Base-by-base conservation (phyloP, 192 early-diverging fungal genomes). In the Chytriomyces hyalinus region DNA sequence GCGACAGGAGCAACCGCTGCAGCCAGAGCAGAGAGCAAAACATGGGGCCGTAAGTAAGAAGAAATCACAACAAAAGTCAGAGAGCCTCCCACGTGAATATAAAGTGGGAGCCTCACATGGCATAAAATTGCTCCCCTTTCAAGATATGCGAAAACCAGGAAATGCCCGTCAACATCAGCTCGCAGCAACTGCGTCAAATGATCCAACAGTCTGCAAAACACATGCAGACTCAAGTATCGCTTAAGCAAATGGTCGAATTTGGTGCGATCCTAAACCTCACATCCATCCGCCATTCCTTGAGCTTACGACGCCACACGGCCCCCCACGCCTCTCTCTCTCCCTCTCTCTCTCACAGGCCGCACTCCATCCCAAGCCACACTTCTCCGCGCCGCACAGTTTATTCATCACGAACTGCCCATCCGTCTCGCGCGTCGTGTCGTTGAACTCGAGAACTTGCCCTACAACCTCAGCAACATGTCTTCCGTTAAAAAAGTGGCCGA, bases 221-320 rank as follows among this genome's bases (percentile, higher is more conserved):
- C 61, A 94, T 95, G 59, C 97, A 96, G 79, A 98, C 97, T 2
- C 92, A 93, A 17, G 95, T 98, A 22, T 97, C 95, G 28, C 84
- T 98, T 61, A 90, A 90, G 70, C 94, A 98, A 83, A 96, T 98
- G 93, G 95, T 97, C 63, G 89, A 96, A 88, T 98, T 97, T 90
- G 95, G 96, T 88, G 86, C 61, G 82, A 60, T 22, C 26, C 47
- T 48, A 10, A 44, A 17, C 13, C 43, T 61, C 24, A 0, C 46
- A 10, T 11, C 17, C 48, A 6, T 49, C 36, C n/a, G 3, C 53
- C 46, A 70, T 45, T 45, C 68, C 68, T 51, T 11, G 46, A 17
- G 46, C 4, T 70, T 10, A 26, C 24, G 20, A 24, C 28, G 22
- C 36, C 43, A n/a, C 10, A 71, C 65, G 11, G 3, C 2, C 11